Conservation (phyloP, 139 green algal genomes). For the Yamagishiella unicocca region DNA sequence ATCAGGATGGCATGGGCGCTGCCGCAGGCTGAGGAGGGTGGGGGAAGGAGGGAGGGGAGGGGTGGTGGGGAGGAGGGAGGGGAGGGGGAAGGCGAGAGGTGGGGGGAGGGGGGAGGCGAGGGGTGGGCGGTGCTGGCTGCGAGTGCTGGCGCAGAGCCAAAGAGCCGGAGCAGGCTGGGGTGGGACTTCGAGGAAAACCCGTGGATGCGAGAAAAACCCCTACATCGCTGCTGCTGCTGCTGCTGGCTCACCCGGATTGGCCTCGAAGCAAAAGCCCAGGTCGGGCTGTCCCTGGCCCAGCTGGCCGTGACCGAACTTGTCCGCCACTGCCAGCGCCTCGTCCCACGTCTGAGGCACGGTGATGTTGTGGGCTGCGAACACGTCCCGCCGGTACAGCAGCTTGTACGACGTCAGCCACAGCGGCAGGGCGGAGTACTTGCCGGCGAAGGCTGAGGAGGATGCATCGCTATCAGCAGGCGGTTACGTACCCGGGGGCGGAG, state of each 20-base stretch:
- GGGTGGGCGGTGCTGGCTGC: too few relatives aligned
- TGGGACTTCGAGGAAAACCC: too few relatives aligned
- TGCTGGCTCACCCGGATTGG: background rate
- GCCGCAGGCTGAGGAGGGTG: constrained; percentile 2
- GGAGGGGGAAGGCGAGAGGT: too few relatives aligned
- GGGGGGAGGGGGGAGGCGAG: too few relatives aligned
- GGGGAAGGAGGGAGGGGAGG: too few relatives aligned
- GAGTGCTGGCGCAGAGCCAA: too few relatives aligned
- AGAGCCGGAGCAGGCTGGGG: too few relatives aligned
- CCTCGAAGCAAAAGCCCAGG: constrained; percentile 2
- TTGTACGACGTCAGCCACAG: background rate
- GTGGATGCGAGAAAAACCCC: too few relatives aligned
- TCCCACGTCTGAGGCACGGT: constrained; percentile 37
- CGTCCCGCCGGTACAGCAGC: constrained; percentile 32
- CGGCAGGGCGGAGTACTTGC: background rate
- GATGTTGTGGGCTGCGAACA: constrained; percentile 33
- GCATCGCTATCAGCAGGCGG: background rate
- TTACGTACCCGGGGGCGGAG: too few relatives aligned
- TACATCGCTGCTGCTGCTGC: too few relatives aligned
- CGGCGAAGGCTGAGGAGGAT: background rate
- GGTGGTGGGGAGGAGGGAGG: too few relatives aligned
- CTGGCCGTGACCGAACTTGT: background rate
- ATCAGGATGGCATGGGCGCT: background rate
- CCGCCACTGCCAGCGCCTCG: background rate
- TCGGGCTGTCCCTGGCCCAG: constrained; percentile 10